Evolutionary conservation across 169 alveolate species (phyloP).

Genomic region (Eimeria necatrix): DNA sequence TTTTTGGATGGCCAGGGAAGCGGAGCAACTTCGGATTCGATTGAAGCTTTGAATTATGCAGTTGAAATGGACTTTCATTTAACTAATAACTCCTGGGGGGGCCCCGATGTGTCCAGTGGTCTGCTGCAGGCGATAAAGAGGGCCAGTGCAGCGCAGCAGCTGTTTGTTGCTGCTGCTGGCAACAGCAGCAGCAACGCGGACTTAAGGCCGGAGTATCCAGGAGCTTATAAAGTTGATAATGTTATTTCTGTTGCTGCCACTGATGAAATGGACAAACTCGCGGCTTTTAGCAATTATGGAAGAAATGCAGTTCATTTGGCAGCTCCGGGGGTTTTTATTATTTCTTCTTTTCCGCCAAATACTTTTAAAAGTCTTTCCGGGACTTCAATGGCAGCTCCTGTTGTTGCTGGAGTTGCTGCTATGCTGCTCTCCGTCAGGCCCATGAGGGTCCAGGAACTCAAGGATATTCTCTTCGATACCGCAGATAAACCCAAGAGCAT

Average conservation of each 20-base stretch:
- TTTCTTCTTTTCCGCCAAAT: slow-evolving; percentile 83
- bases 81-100: slow-evolving; percentile 87
- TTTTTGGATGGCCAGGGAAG: slow-evolving; percentile 81
- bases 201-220: slow-evolving; percentile 83
- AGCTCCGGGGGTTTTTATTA: slow-evolving; percentile 79
- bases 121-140: slow-evolving; percentile 83
- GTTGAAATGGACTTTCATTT: slow-evolving; percentile 86
- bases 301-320: slow-evolving; percentile 60
- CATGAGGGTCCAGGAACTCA: neutral
- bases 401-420: slow-evolving; percentile 84
- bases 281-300: slow-evolving; percentile 67
- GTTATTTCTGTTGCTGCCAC: slow-evolving; percentile 85
- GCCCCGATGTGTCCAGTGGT: slow-evolving; percentile 82
- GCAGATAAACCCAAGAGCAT: neutral
- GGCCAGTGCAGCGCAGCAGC: slow-evolving; percentile 84
- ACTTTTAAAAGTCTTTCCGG: slow-evolving; percentile 81
- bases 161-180: slow-evolving; percentile 87
- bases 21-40: slow-evolving; percentile 82
- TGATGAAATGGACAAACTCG: slow-evolving; percentile 38
- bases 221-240: slow-evolving; percentile 82
- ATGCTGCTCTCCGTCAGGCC: slow-evolving; percentile 53
- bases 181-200: slow-evolving; percentile 85
- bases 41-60: slow-evolving; percentile 85
- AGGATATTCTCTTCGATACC: neutral
- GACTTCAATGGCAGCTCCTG: slow-evolving; percentile 86